phyloP scores from a whole-genome alignment of 2,329 filamentous ascomycete species.

The Westerdykella sp. region DNA sequence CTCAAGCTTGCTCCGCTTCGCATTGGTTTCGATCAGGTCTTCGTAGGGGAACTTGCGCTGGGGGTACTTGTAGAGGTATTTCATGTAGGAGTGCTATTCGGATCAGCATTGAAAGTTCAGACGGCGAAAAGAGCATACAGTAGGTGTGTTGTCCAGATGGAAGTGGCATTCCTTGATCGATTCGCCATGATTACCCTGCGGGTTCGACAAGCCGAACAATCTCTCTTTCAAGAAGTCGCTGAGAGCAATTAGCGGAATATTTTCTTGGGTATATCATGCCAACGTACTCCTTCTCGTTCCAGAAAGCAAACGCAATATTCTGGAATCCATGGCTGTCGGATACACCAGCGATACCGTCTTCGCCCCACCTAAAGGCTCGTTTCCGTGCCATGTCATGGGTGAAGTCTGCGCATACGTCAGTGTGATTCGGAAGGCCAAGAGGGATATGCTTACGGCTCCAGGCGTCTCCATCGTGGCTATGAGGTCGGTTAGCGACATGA shows the following conservation, averaged over 20 bases:
- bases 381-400: conserved; percentile 87
- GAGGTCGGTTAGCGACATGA: conserved; percentile 20
- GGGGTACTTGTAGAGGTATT: conserved; percentile 95
- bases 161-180: conserved; percentile 96
- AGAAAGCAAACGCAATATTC: conserved; percentile 93
- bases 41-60: conserved; percentile 89
- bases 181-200: conserved; percentile 95
- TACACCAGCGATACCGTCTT: conserved; percentile 93
- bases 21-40: conserved; percentile 79
- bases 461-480: conserved; percentile 74
- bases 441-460: conserved; percentile 72
- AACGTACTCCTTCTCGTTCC: conserved; percentile 89
- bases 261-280: neutral
- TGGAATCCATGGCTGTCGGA: conserved; percentile 87
- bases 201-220: conserved; percentile 90
- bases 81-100: conserved; percentile 90
- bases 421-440: neutral
- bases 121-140: conserved; percentile 40
- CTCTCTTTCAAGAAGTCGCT: conserved; percentile 93
- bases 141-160: conserved; percentile 89
- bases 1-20: conserved; percentile 65
- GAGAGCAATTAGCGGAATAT: conserved; percentile 35
- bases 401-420: conserved; percentile 60
- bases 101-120: conserved; percentile 29
- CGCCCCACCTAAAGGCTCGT: conserved; percentile 88